Evolutionary conservation across 805 yeast species (phyloP).

Genomic region (Saturnispora halmiae): DNA sequence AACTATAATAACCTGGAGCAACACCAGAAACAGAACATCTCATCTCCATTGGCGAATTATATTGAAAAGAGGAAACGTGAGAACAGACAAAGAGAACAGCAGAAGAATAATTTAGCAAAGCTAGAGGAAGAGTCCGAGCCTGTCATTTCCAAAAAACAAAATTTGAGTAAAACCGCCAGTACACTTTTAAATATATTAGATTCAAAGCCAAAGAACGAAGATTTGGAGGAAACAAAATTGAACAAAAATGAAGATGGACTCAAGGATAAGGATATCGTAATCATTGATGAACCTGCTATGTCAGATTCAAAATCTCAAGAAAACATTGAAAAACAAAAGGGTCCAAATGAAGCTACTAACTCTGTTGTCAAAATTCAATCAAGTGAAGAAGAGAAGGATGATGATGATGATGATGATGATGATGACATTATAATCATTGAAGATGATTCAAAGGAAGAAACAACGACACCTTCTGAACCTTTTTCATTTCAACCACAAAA

Average conservation of each 20-base stretch:
- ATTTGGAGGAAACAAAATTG: neutral
- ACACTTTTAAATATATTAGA: slow-evolving; percentile 13
- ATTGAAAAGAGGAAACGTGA: slow-evolving; percentile 16
- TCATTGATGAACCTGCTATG: neutral
- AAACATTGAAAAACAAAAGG: too few relatives aligned
- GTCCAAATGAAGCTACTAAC: too few relatives aligned
- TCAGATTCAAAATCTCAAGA: too few relatives aligned
- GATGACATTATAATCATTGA: slow-evolving; percentile 3
- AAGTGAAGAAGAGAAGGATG: neutral
- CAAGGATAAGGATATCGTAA: neutral
- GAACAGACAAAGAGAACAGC: slow-evolving; percentile 4
- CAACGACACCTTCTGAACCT: neutral
- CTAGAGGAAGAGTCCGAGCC: slow-evolving; percentile 1
- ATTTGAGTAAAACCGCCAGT: slow-evolving; percentile 17
- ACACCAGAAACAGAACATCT: slow-evolving; percentile 21
- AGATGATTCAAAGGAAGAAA: slow-evolving; percentile 2
- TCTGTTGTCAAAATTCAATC: too few relatives aligned
- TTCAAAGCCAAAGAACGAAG: too few relatives aligned
- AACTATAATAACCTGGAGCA: slow-evolving; percentile 24
- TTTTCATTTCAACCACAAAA: neutral
- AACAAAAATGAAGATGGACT: neutral
- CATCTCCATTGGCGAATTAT: slow-evolving; percentile 23
- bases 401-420: neutral
- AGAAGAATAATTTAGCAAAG: slow-evolving; percentile 1
- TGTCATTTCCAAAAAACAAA: slow-evolving; percentile 10